These are phyloP conservation scores for Whalleya microplaca DNA, from an alignment of 2,329 filamentous ascomycete species.

Conservation along the genomic window DNA sequence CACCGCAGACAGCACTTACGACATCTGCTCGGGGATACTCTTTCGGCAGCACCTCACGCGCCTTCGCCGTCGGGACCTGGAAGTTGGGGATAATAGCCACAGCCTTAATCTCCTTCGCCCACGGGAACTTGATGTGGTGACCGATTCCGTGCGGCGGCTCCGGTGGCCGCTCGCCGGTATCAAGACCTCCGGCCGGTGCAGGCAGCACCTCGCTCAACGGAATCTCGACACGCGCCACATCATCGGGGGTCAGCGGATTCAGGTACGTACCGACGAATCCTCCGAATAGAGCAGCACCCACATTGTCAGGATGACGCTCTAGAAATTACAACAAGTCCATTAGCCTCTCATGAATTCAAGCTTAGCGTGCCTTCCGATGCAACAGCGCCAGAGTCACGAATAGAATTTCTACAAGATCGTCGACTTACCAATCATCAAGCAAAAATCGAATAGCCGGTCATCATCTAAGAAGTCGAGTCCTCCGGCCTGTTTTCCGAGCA, in stretches of 20 bases:
- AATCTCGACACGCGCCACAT: slow-evolving; percentile 89
- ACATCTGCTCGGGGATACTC: slow-evolving; percentile 81
- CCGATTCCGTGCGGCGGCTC: slow-evolving; percentile 91
- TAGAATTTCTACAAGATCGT: background rate
- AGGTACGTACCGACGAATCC: slow-evolving; percentile 97
- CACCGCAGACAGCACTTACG: slow-evolving; percentile 51
- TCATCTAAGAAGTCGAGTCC: slow-evolving; percentile 73
- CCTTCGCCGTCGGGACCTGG: slow-evolving; percentile 91
- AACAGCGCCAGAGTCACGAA: no score
- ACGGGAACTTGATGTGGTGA: slow-evolving; percentile 93
- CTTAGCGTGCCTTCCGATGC: background rate
- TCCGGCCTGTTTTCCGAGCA: slow-evolving; percentile 87
- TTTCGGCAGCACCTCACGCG: slow-evolving; percentile 80
- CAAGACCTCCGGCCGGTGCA: slow-evolving; percentile 84
- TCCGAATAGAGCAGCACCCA: slow-evolving; percentile 92
- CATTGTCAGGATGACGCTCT: slow-evolving; percentile 91
- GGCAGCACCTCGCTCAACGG: slow-evolving; percentile 93
- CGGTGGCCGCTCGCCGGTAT: slow-evolving; percentile 85
- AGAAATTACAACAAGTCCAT: slow-evolving; percentile 28
- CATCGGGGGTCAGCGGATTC: slow-evolving; percentile 86
- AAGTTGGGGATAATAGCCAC: slow-evolving; percentile 96
- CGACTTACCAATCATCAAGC: slow-evolving; percentile 83
- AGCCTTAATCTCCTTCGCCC: slow-evolving; percentile 94
- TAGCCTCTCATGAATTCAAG: slow-evolving; percentile 1
- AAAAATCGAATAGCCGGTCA: slow-evolving; percentile 90